Evolutionary conservation across 208 protist genomes (phyloP).

Genomic region (Balamuthia mandrillaris): DNA sequence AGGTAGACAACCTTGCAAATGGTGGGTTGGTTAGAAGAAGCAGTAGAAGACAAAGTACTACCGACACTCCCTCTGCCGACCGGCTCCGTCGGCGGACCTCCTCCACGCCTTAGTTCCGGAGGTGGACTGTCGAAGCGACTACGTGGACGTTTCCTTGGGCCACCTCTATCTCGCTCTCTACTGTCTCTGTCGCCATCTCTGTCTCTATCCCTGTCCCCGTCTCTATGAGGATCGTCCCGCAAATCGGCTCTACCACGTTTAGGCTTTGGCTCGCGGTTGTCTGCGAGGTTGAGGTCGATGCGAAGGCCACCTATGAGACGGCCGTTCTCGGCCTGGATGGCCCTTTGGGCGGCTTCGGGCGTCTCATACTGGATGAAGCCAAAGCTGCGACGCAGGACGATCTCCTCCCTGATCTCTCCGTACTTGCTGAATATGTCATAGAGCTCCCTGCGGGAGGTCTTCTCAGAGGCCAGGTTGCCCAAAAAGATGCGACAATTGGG

Average conservation of each 20-base stretch:
- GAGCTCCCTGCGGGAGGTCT: slow-evolving; percentile 10
- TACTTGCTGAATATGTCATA: slow-evolving; percentile 27
- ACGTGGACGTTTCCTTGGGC: background rate
- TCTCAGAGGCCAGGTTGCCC: slow-evolving; percentile 34
- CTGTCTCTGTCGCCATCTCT: background rate
- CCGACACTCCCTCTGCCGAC: too few relatives aligned
- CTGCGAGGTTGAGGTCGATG: slow-evolving; percentile 18
- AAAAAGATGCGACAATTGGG: slow-evolving; percentile 33
- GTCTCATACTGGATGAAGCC: slow-evolving; percentile 40
- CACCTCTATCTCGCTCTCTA: background rate
- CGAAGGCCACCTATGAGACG: slow-evolving; percentile 8
- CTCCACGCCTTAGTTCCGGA: background rate
- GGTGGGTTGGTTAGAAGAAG: background rate
- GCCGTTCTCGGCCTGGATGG: background rate
- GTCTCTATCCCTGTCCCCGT: background rate
- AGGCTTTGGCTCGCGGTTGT: background rate
- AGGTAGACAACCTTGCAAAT: slow-evolving; percentile 7
- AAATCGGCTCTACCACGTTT: background rate
- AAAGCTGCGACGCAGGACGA: slow-evolving; percentile 20
- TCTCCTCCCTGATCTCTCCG: slow-evolving; percentile 30
- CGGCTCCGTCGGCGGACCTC: background rate
- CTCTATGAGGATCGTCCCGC: background rate
- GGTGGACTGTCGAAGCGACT: slow-evolving; percentile 16
- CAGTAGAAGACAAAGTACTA: too few relatives aligned
- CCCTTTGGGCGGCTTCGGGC: background rate